Percentiles rank a stretch among this genome's conserved stretches.
Conservation (phyloP, 257 asterid genomes). For the Euphrasia confusa region DNA sequence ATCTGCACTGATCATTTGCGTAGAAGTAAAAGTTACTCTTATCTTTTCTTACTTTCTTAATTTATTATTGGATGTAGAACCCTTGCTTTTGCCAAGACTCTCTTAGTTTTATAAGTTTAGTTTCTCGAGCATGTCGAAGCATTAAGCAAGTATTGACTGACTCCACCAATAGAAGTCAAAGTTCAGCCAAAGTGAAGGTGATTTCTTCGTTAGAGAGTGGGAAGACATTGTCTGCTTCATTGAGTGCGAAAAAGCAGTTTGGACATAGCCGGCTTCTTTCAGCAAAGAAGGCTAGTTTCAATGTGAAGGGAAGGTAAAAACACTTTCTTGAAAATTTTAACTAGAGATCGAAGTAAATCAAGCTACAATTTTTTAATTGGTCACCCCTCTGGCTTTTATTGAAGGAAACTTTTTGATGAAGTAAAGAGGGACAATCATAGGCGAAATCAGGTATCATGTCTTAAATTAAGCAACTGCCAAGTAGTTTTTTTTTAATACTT, state of each 20-base stretch:
- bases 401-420: constrained; percentile 58
- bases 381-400: constrained; percentile 12
- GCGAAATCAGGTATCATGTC: constrained; percentile 39
- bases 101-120: constrained; percentile 52
- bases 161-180: constrained; percentile 41
- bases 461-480: not conserved
- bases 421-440: constrained; percentile 28
- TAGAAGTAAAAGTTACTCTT: not conserved
- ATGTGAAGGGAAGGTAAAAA: constrained; percentile 62
- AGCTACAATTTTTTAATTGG: constrained; percentile 14
- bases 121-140: constrained; percentile 62
- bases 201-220: constrained; percentile 37
- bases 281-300: constrained; percentile 29
- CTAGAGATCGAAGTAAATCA: not conserved
- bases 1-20: constrained; percentile 12
- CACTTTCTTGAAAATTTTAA: constrained; percentile 9
- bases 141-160: constrained; percentile 43
- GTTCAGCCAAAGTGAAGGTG: constrained; percentile 41
- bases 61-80: constrained; percentile 39
- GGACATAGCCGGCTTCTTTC: constrained; percentile 28
- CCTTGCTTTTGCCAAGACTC: constrained; percentile 72
- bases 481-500: not conserved
- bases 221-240: constrained; percentile 38
- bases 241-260: constrained; percentile 38
- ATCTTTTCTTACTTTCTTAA: constrained; percentile 15